Evolutionary conservation across 2,329 filamentous ascomycete species (phyloP).

Genomic region (Trichoderma polysporum): DNA sequence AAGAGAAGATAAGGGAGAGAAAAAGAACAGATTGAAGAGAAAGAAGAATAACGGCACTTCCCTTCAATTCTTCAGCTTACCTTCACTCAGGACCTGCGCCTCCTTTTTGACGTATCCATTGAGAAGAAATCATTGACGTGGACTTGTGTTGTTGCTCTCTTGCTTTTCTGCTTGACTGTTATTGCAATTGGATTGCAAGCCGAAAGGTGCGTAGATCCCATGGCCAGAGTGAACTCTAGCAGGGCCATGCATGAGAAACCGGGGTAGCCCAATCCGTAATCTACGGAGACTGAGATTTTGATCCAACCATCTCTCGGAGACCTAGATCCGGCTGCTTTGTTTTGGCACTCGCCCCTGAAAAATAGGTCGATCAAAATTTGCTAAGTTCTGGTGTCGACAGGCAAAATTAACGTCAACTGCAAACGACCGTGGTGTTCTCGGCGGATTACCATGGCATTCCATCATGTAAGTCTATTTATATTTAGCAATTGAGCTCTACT

Average conservation of each 20-base stretch:
- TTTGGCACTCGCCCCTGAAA: background rate
- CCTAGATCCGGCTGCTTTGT: background rate
- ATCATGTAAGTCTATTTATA: slow-evolving; percentile 17
- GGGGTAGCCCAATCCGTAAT: background rate
- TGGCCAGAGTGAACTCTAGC: background rate
- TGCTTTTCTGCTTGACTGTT: background rate
- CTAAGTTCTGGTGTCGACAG: background rate
- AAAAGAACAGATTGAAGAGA: background rate
- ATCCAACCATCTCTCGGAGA: background rate
- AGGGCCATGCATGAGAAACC: background rate
- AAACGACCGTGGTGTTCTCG: background rate
- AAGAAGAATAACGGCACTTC: no score
- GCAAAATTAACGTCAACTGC: background rate
- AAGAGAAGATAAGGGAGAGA: background rate
- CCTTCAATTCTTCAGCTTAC: background rate
- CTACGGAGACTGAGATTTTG: background rate
- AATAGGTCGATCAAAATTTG: background rate
- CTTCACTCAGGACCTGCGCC: background rate
- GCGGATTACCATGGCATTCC: slow-evolving; percentile 6
- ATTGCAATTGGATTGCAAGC: background rate
- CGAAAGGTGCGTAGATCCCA: background rate
- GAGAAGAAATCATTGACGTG: background rate
- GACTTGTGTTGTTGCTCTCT: background rate
- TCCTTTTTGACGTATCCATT: background rate
- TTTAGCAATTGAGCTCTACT: background rate